Evolutionary conservation across 177 flowering plant species (phyloP).

Genomic region (Vitis hybrid): DNA sequence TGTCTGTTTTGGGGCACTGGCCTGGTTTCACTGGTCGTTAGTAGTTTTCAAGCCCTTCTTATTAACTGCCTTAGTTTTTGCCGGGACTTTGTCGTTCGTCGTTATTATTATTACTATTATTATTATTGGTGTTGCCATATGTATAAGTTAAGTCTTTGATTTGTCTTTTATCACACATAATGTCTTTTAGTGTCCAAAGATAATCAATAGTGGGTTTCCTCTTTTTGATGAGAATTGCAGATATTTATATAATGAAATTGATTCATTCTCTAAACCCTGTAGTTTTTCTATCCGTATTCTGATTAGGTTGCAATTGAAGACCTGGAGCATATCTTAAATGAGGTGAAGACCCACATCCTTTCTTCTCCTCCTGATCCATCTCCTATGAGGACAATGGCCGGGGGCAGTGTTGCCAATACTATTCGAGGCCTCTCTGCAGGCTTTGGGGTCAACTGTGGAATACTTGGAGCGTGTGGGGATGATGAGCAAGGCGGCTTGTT

Average conservation of each 20-base stretch:
- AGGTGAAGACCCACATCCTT: constrained; percentile 56
- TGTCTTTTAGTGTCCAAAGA: neutral
- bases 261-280: neutral
- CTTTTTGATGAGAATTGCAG: neutral
- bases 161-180: too few species aligned
- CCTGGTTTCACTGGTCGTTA: too few species aligned
- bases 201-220: neutral
- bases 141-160: too few species aligned
- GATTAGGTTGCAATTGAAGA: constrained; percentile 68
- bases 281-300: neutral
- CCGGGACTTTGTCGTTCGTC: too few species aligned
- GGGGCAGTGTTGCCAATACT: constrained; percentile 96
- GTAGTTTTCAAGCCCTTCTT: too few species aligned
- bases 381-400: constrained; percentile 73
- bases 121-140: too few species aligned
- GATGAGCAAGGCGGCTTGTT: constrained; percentile 83
- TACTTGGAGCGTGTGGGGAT: constrained; percentile 89
- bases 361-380: constrained; percentile 44
- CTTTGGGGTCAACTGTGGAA: constrained; percentile 73
- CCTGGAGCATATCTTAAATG: constrained; percentile 63
- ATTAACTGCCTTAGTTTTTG: too few species aligned
- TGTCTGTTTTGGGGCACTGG: neutral
- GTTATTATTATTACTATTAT: too few species aligned
- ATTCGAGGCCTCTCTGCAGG: constrained; percentile 81
- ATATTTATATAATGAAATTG: neutral